Percentiles rank a stretch among this genome's conserved stretches.
These are phyloP conservation scores for Microbotryomycetes sp. DNA, from an alignment of 1,284 basidiomycete genomes.

Conservation along the genomic window DNA sequence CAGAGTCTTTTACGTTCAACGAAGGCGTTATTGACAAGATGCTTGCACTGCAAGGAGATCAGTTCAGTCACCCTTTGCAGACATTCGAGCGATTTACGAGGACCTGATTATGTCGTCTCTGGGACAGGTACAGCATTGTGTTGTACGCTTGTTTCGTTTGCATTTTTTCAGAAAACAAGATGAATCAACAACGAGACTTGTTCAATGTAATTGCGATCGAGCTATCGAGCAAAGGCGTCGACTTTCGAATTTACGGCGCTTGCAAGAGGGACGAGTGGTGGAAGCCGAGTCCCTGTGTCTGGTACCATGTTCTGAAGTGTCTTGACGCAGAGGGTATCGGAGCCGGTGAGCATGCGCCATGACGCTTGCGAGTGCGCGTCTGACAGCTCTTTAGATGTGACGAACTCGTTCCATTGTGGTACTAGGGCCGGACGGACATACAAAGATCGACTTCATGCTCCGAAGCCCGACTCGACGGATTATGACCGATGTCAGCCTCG, in stretches of 20 bases:
- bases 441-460: neutral
- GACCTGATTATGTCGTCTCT: neutral
- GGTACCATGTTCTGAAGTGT: neutral
- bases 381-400: neutral
- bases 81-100: too few relatives aligned
- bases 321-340: neutral
- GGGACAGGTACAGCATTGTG: neutral
- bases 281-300: neutral
- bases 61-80: too few relatives aligned
- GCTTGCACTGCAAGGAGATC: neutral
- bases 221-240: neutral
- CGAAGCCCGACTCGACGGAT: neutral
- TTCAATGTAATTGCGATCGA: neutral
- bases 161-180: neutral
- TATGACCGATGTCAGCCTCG: neutral
- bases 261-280: neutral
- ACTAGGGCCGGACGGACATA: neutral
- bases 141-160: neutral
- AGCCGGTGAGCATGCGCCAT: neutral
- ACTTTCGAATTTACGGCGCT: neutral
- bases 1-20: neutral
- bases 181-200: neutral
- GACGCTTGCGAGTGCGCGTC: neutral
- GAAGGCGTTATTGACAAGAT: neutral
- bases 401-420: neutral